phyloP scores from a whole-genome alignment of 176 grass and related monocot species.

The Avena insularis region DNA sequence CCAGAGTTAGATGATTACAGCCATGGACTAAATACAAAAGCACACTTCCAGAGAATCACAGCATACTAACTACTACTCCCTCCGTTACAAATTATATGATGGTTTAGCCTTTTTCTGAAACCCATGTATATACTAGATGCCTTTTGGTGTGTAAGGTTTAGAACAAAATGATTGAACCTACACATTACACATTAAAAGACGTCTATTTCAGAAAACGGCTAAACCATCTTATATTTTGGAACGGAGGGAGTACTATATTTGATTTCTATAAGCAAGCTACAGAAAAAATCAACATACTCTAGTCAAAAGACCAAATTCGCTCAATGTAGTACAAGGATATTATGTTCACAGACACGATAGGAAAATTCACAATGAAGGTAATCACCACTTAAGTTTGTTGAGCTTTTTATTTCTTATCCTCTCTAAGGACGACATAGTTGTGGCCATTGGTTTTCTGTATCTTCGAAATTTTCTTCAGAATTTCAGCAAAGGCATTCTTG shows the following conservation, averaged over 20 bases:
- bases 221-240: too few relatives aligned
- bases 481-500: conserved; percentile 75
- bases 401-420: conserved; percentile 63
- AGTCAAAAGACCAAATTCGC: conserved; percentile 22
- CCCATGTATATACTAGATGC: too few relatives aligned
- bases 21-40: neutral
- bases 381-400: neutral
- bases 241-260: neutral
- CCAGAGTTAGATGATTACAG: neutral
- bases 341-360: neutral
- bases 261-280: neutral
- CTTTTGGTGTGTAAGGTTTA: too few relatives aligned
- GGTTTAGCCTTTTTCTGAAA: too few relatives aligned
- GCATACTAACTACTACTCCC: neutral
- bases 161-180: too few relatives aligned
- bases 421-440: conserved; percentile 70
- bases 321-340: conserved; percentile 34
- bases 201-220: too few relatives aligned
- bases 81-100: too few relatives aligned
- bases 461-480: conserved; percentile 77
- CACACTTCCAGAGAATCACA: neutral
- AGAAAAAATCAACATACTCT: neutral
- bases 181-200: too few relatives aligned
- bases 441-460: conserved; percentile 87
- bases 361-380: neutral